A percentile compares a stretch with the other conserved stretches of the same genome.
phyloP scores from a whole-genome alignment of 306 rosid species.

The Spatholobus suberectus region DNA sequence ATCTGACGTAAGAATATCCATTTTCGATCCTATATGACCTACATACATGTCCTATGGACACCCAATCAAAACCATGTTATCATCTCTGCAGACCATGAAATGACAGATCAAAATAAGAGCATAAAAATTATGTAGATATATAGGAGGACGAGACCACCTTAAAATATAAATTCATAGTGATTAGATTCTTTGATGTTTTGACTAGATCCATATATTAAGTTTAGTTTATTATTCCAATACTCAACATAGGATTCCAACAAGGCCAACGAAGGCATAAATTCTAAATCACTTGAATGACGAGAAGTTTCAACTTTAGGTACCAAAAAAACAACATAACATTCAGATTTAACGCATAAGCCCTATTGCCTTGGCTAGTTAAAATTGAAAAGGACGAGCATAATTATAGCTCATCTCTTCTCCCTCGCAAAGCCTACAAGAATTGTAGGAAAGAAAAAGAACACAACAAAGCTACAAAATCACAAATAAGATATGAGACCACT shows the following conservation, averaged over 20 bases:
- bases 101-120: neutral
- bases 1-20: neutral
- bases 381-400: conserved; percentile 58
- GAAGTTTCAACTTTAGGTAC: neutral
- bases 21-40: neutral
- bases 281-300: conserved; percentile 17
- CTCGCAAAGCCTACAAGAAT: conserved; percentile 36
- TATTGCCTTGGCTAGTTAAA: conserved; percentile 39
- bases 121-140: neutral
- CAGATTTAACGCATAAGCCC: conserved; percentile 22
- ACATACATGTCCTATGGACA: neutral
- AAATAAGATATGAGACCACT: conserved; percentile 8
- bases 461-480: conserved; percentile 14
- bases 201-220: neutral
- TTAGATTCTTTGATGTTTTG: neutral
- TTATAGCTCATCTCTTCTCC: conserved; percentile 60
- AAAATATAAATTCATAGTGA: neutral
- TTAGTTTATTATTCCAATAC: neutral
- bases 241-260: neutral
- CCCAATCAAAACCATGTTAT: neutral
- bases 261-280: conserved; percentile 10
- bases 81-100: neutral
- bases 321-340: neutral
- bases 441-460: neutral
- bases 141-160: neutral